Evolutionary conservation across 2,329 filamentous ascomycete species (phyloP).

Genomic region (Dothideomycetes sp.): DNA sequence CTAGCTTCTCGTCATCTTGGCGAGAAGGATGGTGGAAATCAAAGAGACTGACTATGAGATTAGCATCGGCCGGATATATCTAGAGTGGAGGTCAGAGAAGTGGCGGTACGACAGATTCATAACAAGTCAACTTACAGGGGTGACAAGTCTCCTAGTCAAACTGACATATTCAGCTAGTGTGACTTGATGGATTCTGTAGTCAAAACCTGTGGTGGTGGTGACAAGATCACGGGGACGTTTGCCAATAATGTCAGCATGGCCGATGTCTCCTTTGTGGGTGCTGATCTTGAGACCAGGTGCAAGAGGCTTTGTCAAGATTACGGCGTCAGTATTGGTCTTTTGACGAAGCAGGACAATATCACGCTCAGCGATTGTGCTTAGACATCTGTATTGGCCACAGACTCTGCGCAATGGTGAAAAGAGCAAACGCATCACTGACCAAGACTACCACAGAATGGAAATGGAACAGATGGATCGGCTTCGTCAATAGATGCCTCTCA

Average conservation of each 20-base stretch:
- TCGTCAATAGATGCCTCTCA: no score
- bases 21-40: constrained; percentile 50
- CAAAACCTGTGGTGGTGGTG: constrained; percentile 37
- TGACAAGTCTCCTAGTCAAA: constrained; percentile 60
- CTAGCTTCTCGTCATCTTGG: constrained; percentile 40
- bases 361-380: constrained; percentile 22
- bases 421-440: constrained; percentile 1
- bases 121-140: constrained; percentile 49
- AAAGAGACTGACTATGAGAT: constrained; percentile 64
- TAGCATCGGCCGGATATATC: constrained; percentile 69
- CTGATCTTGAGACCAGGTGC: constrained; percentile 25
- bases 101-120: not conserved
- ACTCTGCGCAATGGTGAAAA: not conserved
- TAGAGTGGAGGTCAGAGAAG: constrained; percentile 24
- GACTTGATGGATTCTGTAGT: constrained; percentile 53
- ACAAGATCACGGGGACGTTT: constrained; percentile 51
- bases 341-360: constrained; percentile 35
- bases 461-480: no score
- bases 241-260: constrained; percentile 54
- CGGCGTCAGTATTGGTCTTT: constrained; percentile 27
- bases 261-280: constrained; percentile 41
- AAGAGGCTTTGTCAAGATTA: constrained; percentile 32
- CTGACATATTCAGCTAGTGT: constrained; percentile 66
- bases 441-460: no score
- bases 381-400: constrained; percentile 2